Base-by-base conservation (phyloP, 2,329 filamentous ascomycete species). In the Colletotrichum sojae region DNA sequence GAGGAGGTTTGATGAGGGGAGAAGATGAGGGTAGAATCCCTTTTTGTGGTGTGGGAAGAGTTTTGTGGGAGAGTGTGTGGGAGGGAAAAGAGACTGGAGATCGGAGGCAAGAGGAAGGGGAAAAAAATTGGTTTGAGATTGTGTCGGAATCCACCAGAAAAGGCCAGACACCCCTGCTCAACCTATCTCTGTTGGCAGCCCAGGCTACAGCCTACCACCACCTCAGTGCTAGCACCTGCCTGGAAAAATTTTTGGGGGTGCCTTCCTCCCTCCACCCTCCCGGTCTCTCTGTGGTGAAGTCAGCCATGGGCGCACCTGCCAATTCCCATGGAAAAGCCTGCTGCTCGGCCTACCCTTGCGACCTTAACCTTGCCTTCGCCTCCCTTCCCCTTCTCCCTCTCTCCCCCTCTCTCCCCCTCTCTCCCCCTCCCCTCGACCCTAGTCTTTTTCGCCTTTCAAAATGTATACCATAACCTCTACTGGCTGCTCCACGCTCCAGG, bases 61-160 rank as follows among this genome's bases (percentile, higher is more conserved):
- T 69, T 72, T 71, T 71, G 71, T 64, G 67, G 71, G 71, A 64
- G 69, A 70, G 68, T 65, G 65, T 69, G 65, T 73, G 58, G 70
- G 72, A 72, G 65, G 63, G 73, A 77, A 77, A 49, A 76, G 72
- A 72, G 71, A 71, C 68, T 67, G 68, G 72, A 70, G 67, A 70
- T 72, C 65, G 70, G 72, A 79, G 78, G 77, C 76, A 74, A 79
- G 74, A 76, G 73, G 46, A 63, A 67, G 71, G 73, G 71, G 73
- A 73, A 74, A 76, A 80, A 80, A 80, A 73, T 77, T 73, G 73
- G 73, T 76, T 76, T 66, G 72, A 75, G 72, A 64, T 76, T 74
- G 72, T 71, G 73, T 72, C 73, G 73, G 64, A 76, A 76, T 70
- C 67, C 67, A 70, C 67, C 67, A 70, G 67, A 68, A 70, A 61